Conservation (phyloP, 257 asterid genomes). For the Penstemon davidsonii region DNA sequence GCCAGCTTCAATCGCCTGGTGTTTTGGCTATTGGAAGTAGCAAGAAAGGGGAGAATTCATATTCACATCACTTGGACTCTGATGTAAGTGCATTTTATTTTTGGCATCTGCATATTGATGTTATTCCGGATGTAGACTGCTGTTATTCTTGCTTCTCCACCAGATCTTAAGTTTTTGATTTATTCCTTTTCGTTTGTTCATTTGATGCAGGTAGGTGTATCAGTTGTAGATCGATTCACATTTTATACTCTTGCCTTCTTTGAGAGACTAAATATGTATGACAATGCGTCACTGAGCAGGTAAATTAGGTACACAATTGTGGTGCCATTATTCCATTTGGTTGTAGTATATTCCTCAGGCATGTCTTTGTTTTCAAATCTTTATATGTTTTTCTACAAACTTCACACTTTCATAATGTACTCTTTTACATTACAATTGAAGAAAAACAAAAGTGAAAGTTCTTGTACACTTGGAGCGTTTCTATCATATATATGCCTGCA, state of each 20-base stretch:
- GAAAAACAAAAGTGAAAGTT: too few relatives aligned
- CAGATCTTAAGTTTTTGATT: conserved; percentile 6
- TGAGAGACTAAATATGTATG: conserved; percentile 92
- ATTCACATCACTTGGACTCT: conserved; percentile 90
- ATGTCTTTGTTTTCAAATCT: conserved; percentile 1
- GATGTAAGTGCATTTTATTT: conserved; percentile 58
- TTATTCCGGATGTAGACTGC: conserved; percentile 18
- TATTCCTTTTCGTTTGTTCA: conserved; percentile 24
- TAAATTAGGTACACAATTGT: conserved; percentile 22
- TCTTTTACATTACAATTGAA: too few relatives aligned
- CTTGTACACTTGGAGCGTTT: not conserved
- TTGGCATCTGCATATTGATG: conserved; percentile 5
- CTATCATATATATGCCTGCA: too few relatives aligned
- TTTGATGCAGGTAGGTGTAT: conserved; percentile 84
- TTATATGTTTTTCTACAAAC: not conserved
- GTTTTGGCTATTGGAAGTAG: conserved; percentile 98
- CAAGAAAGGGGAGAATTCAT: conserved; percentile 95
- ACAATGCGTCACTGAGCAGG: conserved; percentile 94
- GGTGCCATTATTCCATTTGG: not conserved
- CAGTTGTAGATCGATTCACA: conserved; percentile 95
- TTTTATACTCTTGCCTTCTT: conserved; percentile 94
- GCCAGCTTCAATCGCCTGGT: conserved; percentile 96
- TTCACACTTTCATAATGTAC: not conserved
- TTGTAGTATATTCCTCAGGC: not conserved
- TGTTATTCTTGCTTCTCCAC: conserved; percentile 13